Evolutionary conservation across 2,329 filamentous ascomycete species (phyloP).

Genomic region (Aspergillus tubingensis): DNA sequence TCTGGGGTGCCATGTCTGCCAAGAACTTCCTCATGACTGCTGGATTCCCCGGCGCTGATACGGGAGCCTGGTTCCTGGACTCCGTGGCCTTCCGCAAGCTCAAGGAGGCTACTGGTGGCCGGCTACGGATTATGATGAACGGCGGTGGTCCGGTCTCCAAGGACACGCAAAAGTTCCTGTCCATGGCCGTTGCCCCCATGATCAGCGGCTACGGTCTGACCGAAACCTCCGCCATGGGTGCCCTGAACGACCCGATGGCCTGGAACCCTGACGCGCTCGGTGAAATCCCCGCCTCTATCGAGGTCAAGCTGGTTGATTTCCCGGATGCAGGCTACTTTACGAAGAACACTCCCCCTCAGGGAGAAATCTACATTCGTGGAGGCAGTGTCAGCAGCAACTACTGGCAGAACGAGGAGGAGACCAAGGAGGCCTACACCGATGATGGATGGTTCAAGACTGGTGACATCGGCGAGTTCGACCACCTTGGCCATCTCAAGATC

Average conservation of each 20-base stretch:
- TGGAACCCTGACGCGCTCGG: slow-evolving; percentile 79
- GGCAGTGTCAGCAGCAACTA: slow-evolving; percentile 74
- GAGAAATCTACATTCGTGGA: slow-evolving; percentile 89
- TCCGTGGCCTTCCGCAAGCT: slow-evolving; percentile 87
- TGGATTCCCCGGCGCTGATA: slow-evolving; percentile 50
- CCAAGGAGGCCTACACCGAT: slow-evolving; percentile 70
- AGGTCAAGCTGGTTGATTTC: slow-evolving; percentile 90
- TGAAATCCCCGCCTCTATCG: slow-evolving; percentile 72
- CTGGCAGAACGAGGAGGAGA: slow-evolving; percentile 84
- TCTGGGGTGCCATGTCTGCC: slow-evolving; percentile 67
- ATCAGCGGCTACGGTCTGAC: slow-evolving; percentile 91
- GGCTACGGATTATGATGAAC: slow-evolving; percentile 87
- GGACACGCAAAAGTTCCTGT: slow-evolving; percentile 87
- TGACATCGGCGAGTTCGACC: slow-evolving; percentile 88
- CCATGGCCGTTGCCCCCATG: slow-evolving; percentile 91
- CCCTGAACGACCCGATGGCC: slow-evolving; percentile 69
- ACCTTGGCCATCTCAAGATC: slow-evolving; percentile 76
- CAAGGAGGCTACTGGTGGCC: slow-evolving; percentile 84
- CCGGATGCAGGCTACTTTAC: slow-evolving; percentile 83
- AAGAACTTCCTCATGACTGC: slow-evolving; percentile 62
- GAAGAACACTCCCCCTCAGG: slow-evolving; percentile 75
- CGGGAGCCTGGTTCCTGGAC: slow-evolving; percentile 70
- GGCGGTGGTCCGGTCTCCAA: slow-evolving; percentile 88
- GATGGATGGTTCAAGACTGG: slow-evolving; percentile 98
- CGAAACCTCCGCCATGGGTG: slow-evolving; percentile 74